Conservation (phyloP, 2,329 filamentous ascomycete genomes). For the Neofusicoccum ribis region DNA sequence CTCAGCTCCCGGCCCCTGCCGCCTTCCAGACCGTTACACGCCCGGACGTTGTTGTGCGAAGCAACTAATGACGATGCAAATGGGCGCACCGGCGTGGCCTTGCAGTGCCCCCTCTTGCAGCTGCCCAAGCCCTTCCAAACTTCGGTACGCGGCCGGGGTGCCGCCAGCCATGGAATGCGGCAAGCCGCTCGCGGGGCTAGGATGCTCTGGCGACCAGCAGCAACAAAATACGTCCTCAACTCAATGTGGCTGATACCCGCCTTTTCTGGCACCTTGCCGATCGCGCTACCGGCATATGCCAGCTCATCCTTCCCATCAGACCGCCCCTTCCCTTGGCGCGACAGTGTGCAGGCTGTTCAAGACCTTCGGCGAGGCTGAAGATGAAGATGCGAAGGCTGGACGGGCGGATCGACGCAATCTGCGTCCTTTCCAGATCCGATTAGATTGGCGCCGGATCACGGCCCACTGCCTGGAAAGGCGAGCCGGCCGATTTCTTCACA, state of each 20-base stretch:
- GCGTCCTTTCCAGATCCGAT: slow-evolving; percentile 16
- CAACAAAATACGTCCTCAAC: not conserved
- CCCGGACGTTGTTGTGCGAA: slow-evolving; percentile 18
- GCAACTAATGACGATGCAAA: slow-evolving; percentile 1
- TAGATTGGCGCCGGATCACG: slow-evolving; percentile 2
- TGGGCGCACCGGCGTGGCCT: not conserved
- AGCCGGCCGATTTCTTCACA: slow-evolving; percentile 19
- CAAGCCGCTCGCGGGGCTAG: not conserved
- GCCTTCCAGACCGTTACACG: slow-evolving; percentile 19
- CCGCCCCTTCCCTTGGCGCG: slow-evolving; percentile 6
- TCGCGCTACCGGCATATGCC: slow-evolving; percentile 15
- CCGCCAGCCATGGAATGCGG: slow-evolving; percentile 3
- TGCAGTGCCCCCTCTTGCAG: slow-evolving; percentile 8
- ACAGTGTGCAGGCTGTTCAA: not conserved
- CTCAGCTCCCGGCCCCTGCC: slow-evolving; percentile 12
- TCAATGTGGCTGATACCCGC: slow-evolving; percentile 16
- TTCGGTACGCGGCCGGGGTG: slow-evolving; percentile 7
- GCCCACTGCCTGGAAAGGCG: slow-evolving; percentile 1
- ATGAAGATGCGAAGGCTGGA: slow-evolving; percentile 14
- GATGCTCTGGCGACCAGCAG: not conserved
- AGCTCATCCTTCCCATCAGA: slow-evolving; percentile 11
- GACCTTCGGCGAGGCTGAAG: slow-evolving; percentile 8
- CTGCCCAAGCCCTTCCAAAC: not conserved
- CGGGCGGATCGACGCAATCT: slow-evolving; percentile 13
- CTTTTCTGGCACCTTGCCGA: slow-evolving; percentile 8